A percentile compares a stretch with the other conserved stretches of the same genome.
Conservation (phyloP, 139 green algal species). For the Cymbomonas tetramitiformis region DNA sequence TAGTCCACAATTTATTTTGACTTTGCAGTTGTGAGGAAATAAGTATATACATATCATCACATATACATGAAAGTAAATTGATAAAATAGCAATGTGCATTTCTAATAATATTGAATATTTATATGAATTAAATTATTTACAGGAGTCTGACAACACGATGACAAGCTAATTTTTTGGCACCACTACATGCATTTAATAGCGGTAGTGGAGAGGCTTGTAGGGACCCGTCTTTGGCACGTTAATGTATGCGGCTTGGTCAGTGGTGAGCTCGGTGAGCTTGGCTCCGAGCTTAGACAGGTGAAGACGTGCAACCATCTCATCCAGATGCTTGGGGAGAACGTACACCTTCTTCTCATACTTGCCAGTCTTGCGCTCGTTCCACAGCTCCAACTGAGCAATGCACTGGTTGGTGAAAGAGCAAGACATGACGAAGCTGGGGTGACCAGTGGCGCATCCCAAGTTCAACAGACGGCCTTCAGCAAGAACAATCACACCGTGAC, state of each 20-base stretch:
- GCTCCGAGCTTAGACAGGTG: conserved; percentile 90
- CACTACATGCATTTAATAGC: conserved; percentile 61
- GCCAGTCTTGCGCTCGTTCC: conserved; percentile 82
- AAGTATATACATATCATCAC: too few species aligned
- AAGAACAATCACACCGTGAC: conserved; percentile 88
- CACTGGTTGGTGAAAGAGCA: conserved; percentile 99
- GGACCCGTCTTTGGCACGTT: conserved; percentile 78
- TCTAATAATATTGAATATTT: too few species aligned
- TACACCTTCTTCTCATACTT: conserved; percentile 99
- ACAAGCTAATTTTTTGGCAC: too few species aligned
- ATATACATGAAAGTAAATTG: too few species aligned
- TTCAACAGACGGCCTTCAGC: conserved; percentile 98
- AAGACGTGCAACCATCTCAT: conserved; percentile 94
- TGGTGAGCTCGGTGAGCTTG: conserved; percentile 80
- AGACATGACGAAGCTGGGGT: conserved; percentile 98
- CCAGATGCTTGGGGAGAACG: conserved; percentile 97
- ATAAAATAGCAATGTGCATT: too few species aligned
- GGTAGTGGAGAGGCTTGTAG: conserved; percentile 93
- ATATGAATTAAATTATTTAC: too few species aligned
- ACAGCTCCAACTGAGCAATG: conserved; percentile 98
- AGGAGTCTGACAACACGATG: too few species aligned
- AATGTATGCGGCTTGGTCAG: conserved; percentile 90
- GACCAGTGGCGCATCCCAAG: conserved; percentile 96
- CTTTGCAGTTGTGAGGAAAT: too few species aligned
- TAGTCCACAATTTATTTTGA: too few species aligned